These are phyloP conservation scores for Alternaria metachromatica DNA, from an alignment of 2,329 filamentous ascomycete species.

Conservation along the genomic window DNA sequence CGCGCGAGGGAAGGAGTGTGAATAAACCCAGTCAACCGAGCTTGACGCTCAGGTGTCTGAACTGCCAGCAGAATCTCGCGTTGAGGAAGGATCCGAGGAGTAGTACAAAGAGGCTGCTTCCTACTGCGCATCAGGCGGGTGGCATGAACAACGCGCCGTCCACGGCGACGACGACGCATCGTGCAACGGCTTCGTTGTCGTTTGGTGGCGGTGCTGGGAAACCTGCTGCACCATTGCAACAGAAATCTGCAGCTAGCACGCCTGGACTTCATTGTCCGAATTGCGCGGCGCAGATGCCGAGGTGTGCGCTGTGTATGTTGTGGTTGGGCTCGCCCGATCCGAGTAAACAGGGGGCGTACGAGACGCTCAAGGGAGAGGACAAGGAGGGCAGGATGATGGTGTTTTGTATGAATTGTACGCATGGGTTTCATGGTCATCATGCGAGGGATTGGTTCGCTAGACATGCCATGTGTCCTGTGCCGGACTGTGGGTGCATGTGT, in stretches of 20 bases:
- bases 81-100: conserved; percentile 35
- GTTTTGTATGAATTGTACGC: conserved; percentile 68
- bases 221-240: conserved; percentile 30
- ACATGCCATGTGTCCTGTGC: conserved; percentile 62
- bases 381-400: conserved; percentile 63
- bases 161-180: background rate
- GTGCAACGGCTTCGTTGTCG: background rate
- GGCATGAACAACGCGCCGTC: background rate
- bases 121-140: conserved; percentile 12
- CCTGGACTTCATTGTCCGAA: conserved; percentile 64
- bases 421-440: conserved; percentile 70
- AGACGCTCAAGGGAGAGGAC: conserved; percentile 51
- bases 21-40: conserved; percentile 69
- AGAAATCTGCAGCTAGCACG: conserved; percentile 21
- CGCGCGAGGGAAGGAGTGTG: conserved; percentile 67
- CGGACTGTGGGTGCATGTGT: conserved; percentile 63
- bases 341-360: conserved; percentile 48
- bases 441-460: conserved; percentile 66
- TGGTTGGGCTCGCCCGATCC: conserved; percentile 68
- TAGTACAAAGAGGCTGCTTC: conserved; percentile 27
- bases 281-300: conserved; percentile 68
- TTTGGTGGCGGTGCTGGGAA: background rate
- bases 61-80: conserved; percentile 68
- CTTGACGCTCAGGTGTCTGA: conserved; percentile 77
- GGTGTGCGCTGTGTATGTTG: conserved; percentile 67